Percentiles rank a stretch among this genome's conserved stretches.
phyloP scores from a whole-genome alignment of 2,329 filamentous ascomycete genomes.

The Chlorencoelia australis region DNA sequence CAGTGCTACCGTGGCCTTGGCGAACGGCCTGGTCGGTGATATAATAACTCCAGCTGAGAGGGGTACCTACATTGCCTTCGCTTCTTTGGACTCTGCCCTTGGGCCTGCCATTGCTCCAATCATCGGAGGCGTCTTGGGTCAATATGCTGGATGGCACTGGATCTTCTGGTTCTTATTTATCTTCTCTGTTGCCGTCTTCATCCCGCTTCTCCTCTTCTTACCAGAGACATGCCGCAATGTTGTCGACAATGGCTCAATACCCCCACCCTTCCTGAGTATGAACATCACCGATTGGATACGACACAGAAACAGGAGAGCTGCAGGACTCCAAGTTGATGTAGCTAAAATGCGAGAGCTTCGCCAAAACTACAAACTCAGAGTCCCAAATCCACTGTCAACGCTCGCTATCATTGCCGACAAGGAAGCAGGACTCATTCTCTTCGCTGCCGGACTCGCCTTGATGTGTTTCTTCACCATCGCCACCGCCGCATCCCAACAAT shows the following conservation, averaged over 20 bases:
- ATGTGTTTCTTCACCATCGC: conserved; percentile 39
- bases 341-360: conserved; percentile 22
- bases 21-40: conserved; percentile 52
- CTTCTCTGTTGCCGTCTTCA: conserved; percentile 7
- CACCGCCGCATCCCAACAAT: conserved; percentile 5
- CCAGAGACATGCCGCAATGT: conserved; percentile 17
- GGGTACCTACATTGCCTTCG: conserved; percentile 57
- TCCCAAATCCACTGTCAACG: conserved; percentile 33
- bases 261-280: conserved; percentile 44
- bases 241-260: conserved; percentile 33
- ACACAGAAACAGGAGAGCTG: conserved; percentile 10
- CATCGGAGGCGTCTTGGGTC: conserved; percentile 15
- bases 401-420: conserved; percentile 33
- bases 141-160: conserved; percentile 20
- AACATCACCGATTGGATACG: conserved; percentile 36
- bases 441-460: conserved; percentile 42
- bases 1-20: conserved; percentile 48
- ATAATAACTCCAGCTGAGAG: conserved; percentile 49
- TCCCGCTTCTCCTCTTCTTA: conserved; percentile 13
- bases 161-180: conserved; percentile 41
- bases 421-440: conserved; percentile 35
- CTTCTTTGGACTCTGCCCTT: conserved; percentile 46
- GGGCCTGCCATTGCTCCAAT: conserved; percentile 22
- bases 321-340: conserved; percentile 9
- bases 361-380: conserved; percentile 20